A percentile compares a stretch with the other conserved stretches of the same genome.
Conservation (phyloP, 2,329 filamentous ascomycete species). For the Cladophialophora exuberans region DNA sequence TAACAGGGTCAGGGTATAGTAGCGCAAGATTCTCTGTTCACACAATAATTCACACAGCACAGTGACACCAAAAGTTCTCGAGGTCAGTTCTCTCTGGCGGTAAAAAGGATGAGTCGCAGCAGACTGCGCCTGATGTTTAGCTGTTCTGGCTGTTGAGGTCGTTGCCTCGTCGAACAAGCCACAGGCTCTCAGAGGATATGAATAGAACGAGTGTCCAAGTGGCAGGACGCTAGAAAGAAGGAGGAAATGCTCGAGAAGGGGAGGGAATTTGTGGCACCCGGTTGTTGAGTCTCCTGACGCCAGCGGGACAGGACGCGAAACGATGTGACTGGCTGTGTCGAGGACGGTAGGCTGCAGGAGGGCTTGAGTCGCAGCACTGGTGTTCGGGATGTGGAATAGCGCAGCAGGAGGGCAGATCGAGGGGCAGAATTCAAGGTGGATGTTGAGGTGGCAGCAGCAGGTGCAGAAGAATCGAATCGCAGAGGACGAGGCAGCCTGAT, state of each 20-base stretch:
- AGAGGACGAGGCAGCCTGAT: conserved; percentile 5
- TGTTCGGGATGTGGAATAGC: conserved; percentile 5
- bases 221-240: conserved; percentile 9
- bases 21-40: neutral
- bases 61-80: neutral
- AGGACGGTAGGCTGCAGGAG: conserved; percentile 5
- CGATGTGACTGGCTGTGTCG: conserved; percentile 16
- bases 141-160: conserved; percentile 5
- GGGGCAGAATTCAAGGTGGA: conserved; percentile 16
- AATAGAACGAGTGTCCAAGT: conserved; percentile 5
- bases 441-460: neutral
- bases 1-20: conserved; percentile 6
- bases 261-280: conserved; percentile 2
- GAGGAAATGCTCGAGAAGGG: conserved; percentile 16
- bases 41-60: neutral
- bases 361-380: conserved; percentile 1
- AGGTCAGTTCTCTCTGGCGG: neutral
- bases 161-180: neutral
- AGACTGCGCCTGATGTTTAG: conserved; percentile 9
- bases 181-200: conserved; percentile 3
- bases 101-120: conserved; percentile 10
- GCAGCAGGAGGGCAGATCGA: conserved; percentile 16
- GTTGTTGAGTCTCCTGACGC: conserved; percentile 5
- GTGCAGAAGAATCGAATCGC: too few species aligned
- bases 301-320: conserved; percentile 3